Conservation (phyloP, 495 filamentous ascomycete genomes). For the Filosporella fistucella region DNA sequence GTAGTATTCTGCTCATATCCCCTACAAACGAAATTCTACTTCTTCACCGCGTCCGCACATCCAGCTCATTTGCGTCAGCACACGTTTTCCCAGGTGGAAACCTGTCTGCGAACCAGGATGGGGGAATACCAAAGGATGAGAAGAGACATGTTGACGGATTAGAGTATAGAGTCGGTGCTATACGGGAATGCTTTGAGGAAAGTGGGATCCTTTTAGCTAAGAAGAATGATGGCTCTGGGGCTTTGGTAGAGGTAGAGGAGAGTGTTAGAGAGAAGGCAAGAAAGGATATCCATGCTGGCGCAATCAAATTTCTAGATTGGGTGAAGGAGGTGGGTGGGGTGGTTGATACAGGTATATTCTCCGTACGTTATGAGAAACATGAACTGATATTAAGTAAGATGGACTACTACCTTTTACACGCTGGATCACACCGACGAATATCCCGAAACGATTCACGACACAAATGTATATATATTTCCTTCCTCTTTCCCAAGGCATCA, state of each 20-base stretch:
- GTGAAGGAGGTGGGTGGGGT: slow-evolving; percentile 54
- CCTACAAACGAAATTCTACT: slow-evolving; percentile 82
- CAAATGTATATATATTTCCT: slow-evolving; percentile 97
- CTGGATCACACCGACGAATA: slow-evolving; percentile 78
- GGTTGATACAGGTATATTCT: slow-evolving; percentile 57
- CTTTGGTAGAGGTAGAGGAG: slow-evolving; percentile 51
- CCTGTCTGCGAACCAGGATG: slow-evolving; percentile 67
- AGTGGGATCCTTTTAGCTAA: slow-evolving; percentile 82
- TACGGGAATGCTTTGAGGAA: slow-evolving; percentile 93
- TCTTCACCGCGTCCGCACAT: slow-evolving; percentile 77
- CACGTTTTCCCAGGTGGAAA: slow-evolving; percentile 98
- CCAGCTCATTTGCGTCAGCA: slow-evolving; percentile 80
- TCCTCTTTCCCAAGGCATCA: slow-evolving; percentile 52
- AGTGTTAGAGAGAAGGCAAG: slow-evolving; percentile 60
- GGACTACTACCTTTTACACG: slow-evolving; percentile 78
- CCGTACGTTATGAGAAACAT: neutral
- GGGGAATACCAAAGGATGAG: slow-evolving; percentile 38
- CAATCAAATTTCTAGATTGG: slow-evolving; percentile 63
- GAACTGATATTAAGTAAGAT: too few relatives aligned
- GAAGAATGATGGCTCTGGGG: slow-evolving; percentile 30
- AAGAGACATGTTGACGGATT: slow-evolving; percentile 61
- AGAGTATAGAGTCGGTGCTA: slow-evolving; percentile 71
- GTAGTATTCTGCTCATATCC: slow-evolving; percentile 79
- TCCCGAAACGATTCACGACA: slow-evolving; percentile 75
- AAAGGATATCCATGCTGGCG: slow-evolving; percentile 55